Evolutionary conservation across 371 early-diverging fungal genomes (phyloP), one percentile per base, ranked within the genome.

Genomic region (Syncephalis plumigaleata): DNA sequence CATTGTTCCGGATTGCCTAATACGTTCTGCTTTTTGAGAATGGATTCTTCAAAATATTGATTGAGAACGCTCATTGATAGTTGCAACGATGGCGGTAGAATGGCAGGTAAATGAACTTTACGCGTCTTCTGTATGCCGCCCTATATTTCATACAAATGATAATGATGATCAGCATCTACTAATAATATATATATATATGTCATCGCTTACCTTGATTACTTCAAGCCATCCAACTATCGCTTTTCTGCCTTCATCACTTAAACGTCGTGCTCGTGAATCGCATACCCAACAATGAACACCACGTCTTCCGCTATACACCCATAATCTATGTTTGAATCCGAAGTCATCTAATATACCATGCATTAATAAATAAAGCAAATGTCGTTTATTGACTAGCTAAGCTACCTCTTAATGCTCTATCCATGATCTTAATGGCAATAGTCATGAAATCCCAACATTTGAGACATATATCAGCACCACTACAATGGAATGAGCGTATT

Each of bases 271-370:
- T 17, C 80, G 66, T 50, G 83, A 77, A 61, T 98, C 99, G 48
- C 79, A 84, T 13, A 98, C 88, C 98, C 98, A 99, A 64, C 96
- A 94, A 76, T 99, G 99, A 23, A 98, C 85, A 55, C 99, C 99
- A 63, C 98, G 84, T 52, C 98, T 82, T 49, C 99, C 99, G 31
- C 85, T 84, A 59, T 91, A 99, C 0, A 98, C 91, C 94, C 97
- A 98, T 40, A 96, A 63, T 9, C 93, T 52, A 51, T 91, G 77
- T 53, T 80, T 72, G 60, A 97, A 98, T 2, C 98, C 98, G 72
- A 99, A 96, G 58, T 98, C 93, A 21, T 91, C 87, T 75, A 56
- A 36, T 43, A n/a, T n/a, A n/a, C n/a, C n/a, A n/a, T n/a, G n/a
- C 53, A 31, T 36, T 40, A 27, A 1, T 36, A 37, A 13, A 15